Percentiles rank a stretch among this genome's conserved stretches.
Conservation (phyloP, 2,329 filamentous ascomycete species). For the Phaeosphaeria sp. region DNA sequence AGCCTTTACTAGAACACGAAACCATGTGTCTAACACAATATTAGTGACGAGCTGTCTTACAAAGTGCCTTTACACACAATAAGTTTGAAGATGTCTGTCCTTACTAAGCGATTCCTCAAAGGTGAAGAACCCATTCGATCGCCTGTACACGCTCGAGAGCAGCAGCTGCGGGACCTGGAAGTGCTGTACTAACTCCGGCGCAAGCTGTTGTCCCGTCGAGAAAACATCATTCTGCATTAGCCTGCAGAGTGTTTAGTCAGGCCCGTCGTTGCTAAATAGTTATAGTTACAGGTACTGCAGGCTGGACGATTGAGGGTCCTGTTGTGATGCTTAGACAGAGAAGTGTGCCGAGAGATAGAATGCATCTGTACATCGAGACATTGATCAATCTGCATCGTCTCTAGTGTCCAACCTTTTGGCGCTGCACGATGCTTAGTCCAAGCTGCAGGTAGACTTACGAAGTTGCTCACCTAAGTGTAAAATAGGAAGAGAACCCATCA, state of each 20-base stretch:
- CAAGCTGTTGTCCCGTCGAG: not conserved
- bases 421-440: not conserved
- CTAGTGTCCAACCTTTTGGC: not conserved
- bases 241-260: not conserved
- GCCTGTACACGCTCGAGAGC: conserved; percentile 15
- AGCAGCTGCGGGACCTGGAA: conserved; percentile 17
- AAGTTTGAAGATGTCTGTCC: conserved; percentile 2
- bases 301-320: not conserved
- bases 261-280: not conserved
- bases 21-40: conserved; percentile 14
- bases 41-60: not conserved
- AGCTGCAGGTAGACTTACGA: not conserved
- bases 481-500: not conserved
- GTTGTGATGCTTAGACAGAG: not conserved
- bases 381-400: not conserved
- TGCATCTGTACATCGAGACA: not conserved
- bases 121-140: conserved; percentile 25
- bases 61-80: not conserved
- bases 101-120: conserved; percentile 5
- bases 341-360: not conserved
- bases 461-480: not conserved
- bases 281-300: not conserved
- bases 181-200: conserved; percentile 11
- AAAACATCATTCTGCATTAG: not conserved
- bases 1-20: conserved; percentile 19